Evolutionary conservation across 768 basidiomycete genomes (phyloP), one percentile per base, ranked within the genome.

Genomic region (Pleurotus tuoliensis): DNA sequence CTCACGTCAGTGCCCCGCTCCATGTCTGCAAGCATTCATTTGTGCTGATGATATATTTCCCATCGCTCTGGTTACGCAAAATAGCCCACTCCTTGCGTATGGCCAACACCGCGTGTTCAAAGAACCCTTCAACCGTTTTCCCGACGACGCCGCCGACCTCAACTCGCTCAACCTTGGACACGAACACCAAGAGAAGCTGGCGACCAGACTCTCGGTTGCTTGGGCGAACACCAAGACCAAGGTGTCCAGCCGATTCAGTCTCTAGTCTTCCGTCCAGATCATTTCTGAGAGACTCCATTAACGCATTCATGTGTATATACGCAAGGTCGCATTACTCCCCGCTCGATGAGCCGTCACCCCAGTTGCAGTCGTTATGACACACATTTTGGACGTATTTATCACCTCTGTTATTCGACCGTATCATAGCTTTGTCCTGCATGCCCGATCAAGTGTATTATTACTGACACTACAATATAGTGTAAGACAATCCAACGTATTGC

Each of bases 21-120:
- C 44, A 45, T 38, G 46, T 22, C 1, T 22, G 16, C 44, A n/a
- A 15, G 41, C 37, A 51, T 58, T 55, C 43, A 18, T 8, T n/a
- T 58, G 22, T 40, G n/a, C 24, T 22, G 12, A 15, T 25, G 16
- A 27, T 40, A 27, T 40, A 22, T 16, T 34, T 20, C 1, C 24
- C 46, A 44, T 44, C 20, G 16, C 15, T 47, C 46, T 47, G 46
- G 44, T 15, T 47, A 39, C 34, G 18, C 27, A 13, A 18, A 56
- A 30, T 53, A 86, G 84, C 27, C 83, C 82, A 2, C 61, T 76
- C 3, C 71, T 86, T 25, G 82, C 83, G 1, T 75, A 73, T 63
- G 72, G 66, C 4, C 86, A 87, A 55, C 82, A 85, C 66, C 72
- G 68, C 45, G 37, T 76, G 13, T 86, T 87, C 67, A 73, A 66